Percentiles rank a stretch among this genome's conserved stretches.
Conservation (phyloP, 208 protist species). For the Leishmania gerbilli region DNA sequence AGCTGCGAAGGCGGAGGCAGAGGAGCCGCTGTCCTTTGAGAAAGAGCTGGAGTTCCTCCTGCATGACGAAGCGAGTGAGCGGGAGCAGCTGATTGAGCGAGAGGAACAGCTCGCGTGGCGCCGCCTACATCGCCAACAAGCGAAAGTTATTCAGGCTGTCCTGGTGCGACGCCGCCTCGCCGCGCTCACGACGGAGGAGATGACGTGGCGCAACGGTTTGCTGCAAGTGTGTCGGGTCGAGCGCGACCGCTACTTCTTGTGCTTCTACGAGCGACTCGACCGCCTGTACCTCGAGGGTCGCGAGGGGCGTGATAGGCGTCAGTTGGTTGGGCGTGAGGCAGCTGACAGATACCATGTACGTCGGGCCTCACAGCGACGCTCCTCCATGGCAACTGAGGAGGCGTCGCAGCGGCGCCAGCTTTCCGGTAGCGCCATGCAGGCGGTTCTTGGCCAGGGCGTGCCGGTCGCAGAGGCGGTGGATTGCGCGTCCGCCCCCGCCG, state of each 20-base stretch:
- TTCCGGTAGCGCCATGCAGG: background rate
- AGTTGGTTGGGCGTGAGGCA: constrained; percentile 25
- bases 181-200: constrained; percentile 25
- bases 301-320: constrained; percentile 27
- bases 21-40: constrained; percentile 2
- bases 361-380: constrained; percentile 21
- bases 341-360: constrained; percentile 32
- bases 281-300: constrained; percentile 35
- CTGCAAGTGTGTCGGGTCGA: background rate
- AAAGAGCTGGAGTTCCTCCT: constrained; percentile 19
- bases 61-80: constrained; percentile 50
- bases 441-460: background rate
- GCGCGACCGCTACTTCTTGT: background rate
- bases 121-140: constrained; percentile 42
- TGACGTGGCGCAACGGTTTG: constrained; percentile 21
- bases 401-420: constrained; percentile 6
- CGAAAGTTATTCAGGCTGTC: constrained; percentile 6
- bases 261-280: constrained; percentile 39
- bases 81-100: constrained; percentile 62
- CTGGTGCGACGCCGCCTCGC: constrained; percentile 15
- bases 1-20: background rate
- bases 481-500: background rate
- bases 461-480: background rate
- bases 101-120: constrained; percentile 59
- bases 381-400: constrained; percentile 25